phyloP scores from a whole-genome alignment of 176 grass and related monocot genomes.

The Bromus sterilis region DNA sequence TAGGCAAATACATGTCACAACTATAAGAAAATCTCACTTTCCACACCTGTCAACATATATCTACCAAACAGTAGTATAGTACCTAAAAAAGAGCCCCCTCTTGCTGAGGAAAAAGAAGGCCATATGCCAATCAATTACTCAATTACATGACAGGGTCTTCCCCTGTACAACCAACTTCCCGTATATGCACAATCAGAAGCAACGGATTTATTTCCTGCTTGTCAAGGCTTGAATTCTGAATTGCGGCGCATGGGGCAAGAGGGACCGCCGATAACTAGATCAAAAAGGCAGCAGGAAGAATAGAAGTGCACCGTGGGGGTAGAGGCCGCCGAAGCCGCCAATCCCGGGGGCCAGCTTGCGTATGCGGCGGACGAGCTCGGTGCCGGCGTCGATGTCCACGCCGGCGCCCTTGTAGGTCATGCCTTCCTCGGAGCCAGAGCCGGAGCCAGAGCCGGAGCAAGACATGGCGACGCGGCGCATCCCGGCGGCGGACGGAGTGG shows the following conservation, averaged over 20 bases:
- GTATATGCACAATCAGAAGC: not conserved
- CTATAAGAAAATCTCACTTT: not conserved
- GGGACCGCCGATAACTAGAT: not conserved
- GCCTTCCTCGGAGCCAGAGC: not conserved
- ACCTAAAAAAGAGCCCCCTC: not conserved
- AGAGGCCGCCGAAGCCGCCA: slow-evolving; percentile 88
- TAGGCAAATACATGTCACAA: not conserved
- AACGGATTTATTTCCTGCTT: not conserved
- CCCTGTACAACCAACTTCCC: not conserved
- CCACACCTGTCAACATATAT: not conserved
- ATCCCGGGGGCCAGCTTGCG: slow-evolving; percentile 74
- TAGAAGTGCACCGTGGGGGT: slow-evolving; percentile 36
- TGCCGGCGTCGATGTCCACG: slow-evolving; percentile 80
- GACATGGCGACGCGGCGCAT: slow-evolving; percentile 13
- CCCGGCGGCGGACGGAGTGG: not conserved
- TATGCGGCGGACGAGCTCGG: slow-evolving; percentile 83
- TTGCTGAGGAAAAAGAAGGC: not conserved
- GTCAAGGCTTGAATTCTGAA: not conserved
- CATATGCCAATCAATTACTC: not conserved
- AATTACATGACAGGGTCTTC: not conserved
- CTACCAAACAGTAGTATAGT: not conserved
- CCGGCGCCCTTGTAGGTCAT: slow-evolving; percentile 81
- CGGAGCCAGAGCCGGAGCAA: slow-evolving; percentile 15
- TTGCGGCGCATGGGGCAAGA: not conserved
- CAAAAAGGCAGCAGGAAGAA: not conserved